A percentile compares a stretch with the other conserved stretches of the same genome.
Conservation (phyloP, 306 rosid genomes). For the Lithocarpus polystachyus region DNA sequence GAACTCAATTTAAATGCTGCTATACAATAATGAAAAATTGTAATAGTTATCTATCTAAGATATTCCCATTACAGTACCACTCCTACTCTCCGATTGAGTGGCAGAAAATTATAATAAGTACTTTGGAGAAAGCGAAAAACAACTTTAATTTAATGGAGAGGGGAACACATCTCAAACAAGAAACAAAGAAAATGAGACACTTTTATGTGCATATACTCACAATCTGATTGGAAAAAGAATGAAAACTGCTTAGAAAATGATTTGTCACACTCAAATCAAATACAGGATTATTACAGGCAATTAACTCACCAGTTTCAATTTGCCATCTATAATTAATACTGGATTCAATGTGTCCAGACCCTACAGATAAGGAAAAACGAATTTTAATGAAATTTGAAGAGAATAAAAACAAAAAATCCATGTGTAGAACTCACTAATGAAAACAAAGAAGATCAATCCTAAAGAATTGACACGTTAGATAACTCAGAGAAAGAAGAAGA, state of each 20-base stretch:
- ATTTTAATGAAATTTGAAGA: conserved; percentile 16
- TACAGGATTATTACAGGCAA: background rate
- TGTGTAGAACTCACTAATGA: background rate
- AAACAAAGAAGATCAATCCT: background rate
- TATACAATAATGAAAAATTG: background rate
- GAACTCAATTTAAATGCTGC: background rate
- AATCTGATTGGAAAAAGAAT: background rate
- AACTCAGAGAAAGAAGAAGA: background rate
- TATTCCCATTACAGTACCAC: background rate
- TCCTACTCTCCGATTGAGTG: background rate
- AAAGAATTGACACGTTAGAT: background rate
- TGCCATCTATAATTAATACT: conserved; percentile 55
- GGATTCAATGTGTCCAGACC: conserved; percentile 81
- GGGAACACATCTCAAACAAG: background rate
- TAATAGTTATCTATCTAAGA: background rate
- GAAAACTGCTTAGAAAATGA: background rate
- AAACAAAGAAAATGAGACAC: background rate
- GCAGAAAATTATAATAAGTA: background rate
- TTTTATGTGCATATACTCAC: background rate
- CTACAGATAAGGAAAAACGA: conserved; percentile 35
- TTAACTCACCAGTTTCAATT: conserved; percentile 61
- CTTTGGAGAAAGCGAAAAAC: background rate
- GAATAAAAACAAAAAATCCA: background rate
- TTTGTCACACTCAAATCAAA: background rate
- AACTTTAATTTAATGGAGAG: background rate